Base-by-base conservation (phyloP, 78 protist species). In the Speleostelium caveatum region DNA sequence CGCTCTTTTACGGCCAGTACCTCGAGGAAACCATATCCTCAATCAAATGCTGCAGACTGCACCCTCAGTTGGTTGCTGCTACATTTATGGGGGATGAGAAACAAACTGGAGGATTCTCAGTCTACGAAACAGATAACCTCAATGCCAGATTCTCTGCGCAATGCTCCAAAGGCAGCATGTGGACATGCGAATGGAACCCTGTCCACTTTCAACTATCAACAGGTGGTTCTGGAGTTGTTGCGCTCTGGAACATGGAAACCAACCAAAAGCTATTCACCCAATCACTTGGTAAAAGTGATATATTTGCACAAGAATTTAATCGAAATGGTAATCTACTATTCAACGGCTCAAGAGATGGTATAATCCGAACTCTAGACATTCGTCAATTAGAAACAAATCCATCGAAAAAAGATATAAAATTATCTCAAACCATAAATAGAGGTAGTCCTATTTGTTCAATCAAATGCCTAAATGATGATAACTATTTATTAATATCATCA, bases 271-370 rank as follows among this genome's bases (percentile, higher is more conserved):
- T 63, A 22, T 12, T 5, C 24, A 42, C 38, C 35, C 59, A 53
- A 39, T 24, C 38, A 38, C 73, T 68, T 1, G 45, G 77, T 17
- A 79, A 67, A 38, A 79, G 89, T 66, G 89, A 79, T 55, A 68
- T 83, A 21, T 69, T 83, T 38, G n/a, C 69, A 17, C 79, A 69
- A 33, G 69, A 51, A 4, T 83, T 83, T 45, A 69, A 69, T 33
- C 0, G 1, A 0, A 41, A 21, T 2, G 91, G 91, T 60, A 41
- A 26, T 16, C 3, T 69, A 22, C 41, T 83, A 59, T 67, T 59
- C 32, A 83, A 69, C 33, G 91, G 91, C 0, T 83, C 91, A 41
- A 35, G 91, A 41, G 79, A 83, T 69, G 91, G 91, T 19, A 17
- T 28, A 3, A 62, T 83, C n/a, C 49, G 79, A 56, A 38, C 73